These are phyloP conservation scores for Canna indica DNA, from an alignment of 176 grass and related monocot genomes.

Conservation along the genomic window DNA sequence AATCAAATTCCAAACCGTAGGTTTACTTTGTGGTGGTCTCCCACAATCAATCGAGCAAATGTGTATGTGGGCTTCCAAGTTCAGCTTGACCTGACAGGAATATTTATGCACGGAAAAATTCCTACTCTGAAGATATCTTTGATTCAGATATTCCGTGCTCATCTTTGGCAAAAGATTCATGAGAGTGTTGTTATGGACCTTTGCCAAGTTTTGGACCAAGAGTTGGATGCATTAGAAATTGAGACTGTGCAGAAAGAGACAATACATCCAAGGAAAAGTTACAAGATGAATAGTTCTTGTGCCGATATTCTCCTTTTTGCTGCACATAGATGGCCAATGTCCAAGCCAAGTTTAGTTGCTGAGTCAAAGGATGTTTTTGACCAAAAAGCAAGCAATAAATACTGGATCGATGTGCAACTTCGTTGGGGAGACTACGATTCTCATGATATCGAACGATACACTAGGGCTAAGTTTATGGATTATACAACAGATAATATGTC, in stretches of 20 bases:
- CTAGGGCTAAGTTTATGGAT: constrained; percentile 97
- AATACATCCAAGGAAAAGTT: constrained; percentile 98
- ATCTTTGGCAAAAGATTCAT: constrained; percentile 99
- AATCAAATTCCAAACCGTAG: constrained; percentile 98
- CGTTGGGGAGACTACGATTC: constrained; percentile 99
- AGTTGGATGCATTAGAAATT: constrained; percentile 92
- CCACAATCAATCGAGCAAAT: constrained; percentile 89
- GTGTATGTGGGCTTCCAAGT: constrained; percentile 94
- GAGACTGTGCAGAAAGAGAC: constrained; percentile 99
- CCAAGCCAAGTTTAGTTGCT: constrained; percentile 90
- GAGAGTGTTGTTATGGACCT: constrained; percentile 99
- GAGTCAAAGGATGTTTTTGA: constrained; percentile 97
- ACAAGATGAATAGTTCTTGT: constrained; percentile 99
- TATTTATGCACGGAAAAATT: constrained; percentile 99
- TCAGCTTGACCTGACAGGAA: constrained; percentile 70
- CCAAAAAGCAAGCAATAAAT: constrained; percentile 98
- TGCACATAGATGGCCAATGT: constrained; percentile 98
- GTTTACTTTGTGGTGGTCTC: constrained; percentile 96
- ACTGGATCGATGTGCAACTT: constrained; percentile 95
- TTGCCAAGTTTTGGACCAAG: constrained; percentile 97
- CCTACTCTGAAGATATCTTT: constrained; percentile 93
- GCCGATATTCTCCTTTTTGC: constrained; percentile 95
- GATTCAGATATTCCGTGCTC: constrained; percentile 97
- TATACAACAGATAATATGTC: constrained; percentile 99
- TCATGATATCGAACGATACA: constrained; percentile 95